Evolutionary conservation across 2,329 filamentous ascomycete genomes (phyloP), one percentile per base, ranked within the genome.

Genomic region (Sporothrix brasiliensis): DNA sequence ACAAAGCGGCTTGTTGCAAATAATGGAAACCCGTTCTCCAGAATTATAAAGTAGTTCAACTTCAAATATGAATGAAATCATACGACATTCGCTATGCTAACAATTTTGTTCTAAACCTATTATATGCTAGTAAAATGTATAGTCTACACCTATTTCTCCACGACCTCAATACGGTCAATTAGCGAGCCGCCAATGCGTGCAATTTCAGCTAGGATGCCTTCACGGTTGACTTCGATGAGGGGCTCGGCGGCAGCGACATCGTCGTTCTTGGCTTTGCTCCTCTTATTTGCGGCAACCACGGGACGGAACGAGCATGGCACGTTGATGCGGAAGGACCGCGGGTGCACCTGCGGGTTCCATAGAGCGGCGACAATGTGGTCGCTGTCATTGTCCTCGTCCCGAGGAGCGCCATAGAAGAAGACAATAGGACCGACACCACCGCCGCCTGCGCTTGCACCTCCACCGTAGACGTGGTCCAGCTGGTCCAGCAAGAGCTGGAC

Each of bases 161-260:
- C 49, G 5, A 73, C 49, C 76, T 93, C 89, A 70, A 94, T 88
- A 76, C 79, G 87, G 74, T 87, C 85, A 60, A 97, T 84, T 79
- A 97, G 77, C 71, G 89, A 86, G 1, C 87, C 88, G 10, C 88
- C 88, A 53, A 90, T 82, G 72, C 88, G 86, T 54, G 87, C 87
- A 78, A 96, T 92, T 80, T 95, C 92, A 44, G 88, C 83, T 67
- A 94, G 76, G 5, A 95, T 87, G 0, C 86, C 89, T 54, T 83
- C 82, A 74, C 86, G 87, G 75, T 95, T 93, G 6, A 93, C 80
- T 73, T 86, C 84, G 30, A 91, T 87, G 27, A 85, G 76, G 4
- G 80, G 80, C 65, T 77, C 39, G 69, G 69, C 67, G 13, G 61
- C 67, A 9, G 41, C 69, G 6, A 5, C 34, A 41, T 78, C 78